A percentile compares a stretch with the other conserved stretches of the same genome.
These are phyloP conservation scores for Isochrysis galbana DNA, from an alignment of 78 protist genomes.

Conservation along the genomic window DNA sequence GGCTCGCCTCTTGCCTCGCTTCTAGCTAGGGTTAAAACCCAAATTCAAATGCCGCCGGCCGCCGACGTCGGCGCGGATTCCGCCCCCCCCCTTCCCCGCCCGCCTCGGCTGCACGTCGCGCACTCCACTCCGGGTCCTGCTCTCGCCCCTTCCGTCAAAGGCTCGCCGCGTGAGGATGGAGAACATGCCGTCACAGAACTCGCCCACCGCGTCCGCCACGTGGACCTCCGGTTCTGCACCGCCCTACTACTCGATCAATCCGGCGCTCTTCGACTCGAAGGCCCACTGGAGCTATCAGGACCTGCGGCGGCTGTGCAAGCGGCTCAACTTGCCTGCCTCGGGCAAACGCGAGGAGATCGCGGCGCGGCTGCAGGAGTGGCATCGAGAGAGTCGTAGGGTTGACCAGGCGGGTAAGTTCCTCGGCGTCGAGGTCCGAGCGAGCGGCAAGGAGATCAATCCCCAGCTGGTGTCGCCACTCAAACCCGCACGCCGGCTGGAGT, in stretches of 20 bases:
- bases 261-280: not conserved
- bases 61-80: no score
- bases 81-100: no score
- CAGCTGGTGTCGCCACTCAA: not conserved
- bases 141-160: no score
- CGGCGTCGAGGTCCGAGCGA: not conserved
- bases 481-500: not conserved
- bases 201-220: no score
- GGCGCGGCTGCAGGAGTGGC: not conserved
- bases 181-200: no score
- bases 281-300: constrained; percentile 5
- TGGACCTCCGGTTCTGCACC: no score
- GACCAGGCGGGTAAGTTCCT: not conserved
- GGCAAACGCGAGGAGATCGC: not conserved
- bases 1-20: no score
- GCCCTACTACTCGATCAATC: not conserved
- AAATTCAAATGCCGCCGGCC: no score
- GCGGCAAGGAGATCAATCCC: not conserved
- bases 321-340: not conserved
- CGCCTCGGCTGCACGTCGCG: no score
- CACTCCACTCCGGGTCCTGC: no score
- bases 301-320: not conserved
- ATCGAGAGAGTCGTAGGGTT: not conserved
- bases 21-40: no score
- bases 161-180: no score